These are phyloP conservation scores for Licmophora abbreviata DNA, from an alignment of 108 stramenopile species.

Conservation along the genomic window DNA sequence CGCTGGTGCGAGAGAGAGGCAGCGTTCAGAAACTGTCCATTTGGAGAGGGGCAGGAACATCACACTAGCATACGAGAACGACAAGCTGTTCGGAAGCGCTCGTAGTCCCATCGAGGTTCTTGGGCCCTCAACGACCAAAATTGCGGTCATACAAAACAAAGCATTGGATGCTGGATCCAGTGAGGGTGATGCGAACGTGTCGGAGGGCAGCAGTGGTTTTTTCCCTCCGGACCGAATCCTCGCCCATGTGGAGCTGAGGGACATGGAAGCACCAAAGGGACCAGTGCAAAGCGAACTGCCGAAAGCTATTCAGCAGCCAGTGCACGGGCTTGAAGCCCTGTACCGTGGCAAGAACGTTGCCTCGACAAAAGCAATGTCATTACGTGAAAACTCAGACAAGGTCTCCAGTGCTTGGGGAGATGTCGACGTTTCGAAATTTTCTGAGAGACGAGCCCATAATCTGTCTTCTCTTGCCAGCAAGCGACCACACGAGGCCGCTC, in stretches of 20 bases:
- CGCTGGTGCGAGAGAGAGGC: slow-evolving; percentile 10
- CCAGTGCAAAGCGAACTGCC: slow-evolving; percentile 7
- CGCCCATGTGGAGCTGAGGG: slow-evolving; percentile 27
- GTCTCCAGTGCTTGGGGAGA: too few species aligned
- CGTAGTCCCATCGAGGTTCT: slow-evolving; percentile 5
- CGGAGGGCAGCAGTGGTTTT: slow-evolving; percentile 20
- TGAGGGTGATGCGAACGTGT: neutral
- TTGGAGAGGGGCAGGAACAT: neutral
- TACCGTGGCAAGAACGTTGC: too few species aligned
- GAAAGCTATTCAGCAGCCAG: slow-evolving; percentile 1
- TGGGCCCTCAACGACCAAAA: too few species aligned
- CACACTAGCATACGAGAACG: slow-evolving; percentile 14
- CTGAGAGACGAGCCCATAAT: too few species aligned
- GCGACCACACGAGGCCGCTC: too few species aligned
- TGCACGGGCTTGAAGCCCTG: neutral
- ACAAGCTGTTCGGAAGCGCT: slow-evolving; percentile 6
- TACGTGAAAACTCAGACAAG: too few species aligned
- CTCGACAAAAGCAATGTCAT: too few species aligned
- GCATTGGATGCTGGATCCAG: neutral
- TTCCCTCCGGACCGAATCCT: slow-evolving; percentile 38
- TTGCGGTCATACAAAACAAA: slow-evolving; percentile 37
- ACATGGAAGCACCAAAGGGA: neutral
- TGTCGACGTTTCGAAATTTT: too few species aligned
- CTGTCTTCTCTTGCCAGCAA: too few species aligned
- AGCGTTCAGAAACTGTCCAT: neutral